phyloP scores from a whole-genome alignment of 192 early-diverging fungal genomes.

The Backusella australiensis region DNA sequence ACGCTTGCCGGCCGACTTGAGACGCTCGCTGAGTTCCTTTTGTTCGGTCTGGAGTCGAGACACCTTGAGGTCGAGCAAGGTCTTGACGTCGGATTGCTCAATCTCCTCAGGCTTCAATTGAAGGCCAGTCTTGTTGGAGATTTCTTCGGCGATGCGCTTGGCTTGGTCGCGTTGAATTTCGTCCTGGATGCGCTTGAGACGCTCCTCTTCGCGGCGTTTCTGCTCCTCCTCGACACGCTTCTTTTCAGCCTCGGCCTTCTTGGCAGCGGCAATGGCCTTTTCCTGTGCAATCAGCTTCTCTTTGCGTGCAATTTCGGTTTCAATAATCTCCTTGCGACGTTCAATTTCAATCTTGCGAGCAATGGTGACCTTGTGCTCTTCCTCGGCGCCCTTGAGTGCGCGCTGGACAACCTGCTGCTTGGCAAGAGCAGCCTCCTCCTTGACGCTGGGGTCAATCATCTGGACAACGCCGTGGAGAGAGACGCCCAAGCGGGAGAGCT shows the following conservation, averaged over 20 bases:
- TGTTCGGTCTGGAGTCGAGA: conserved; percentile 91
- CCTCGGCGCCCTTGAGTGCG: conserved; percentile 71
- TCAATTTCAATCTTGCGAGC: conserved; percentile 89
- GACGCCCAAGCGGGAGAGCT: conserved; percentile 84
- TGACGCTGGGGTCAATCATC: conserved; percentile 77
- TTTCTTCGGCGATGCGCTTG: conserved; percentile 74
- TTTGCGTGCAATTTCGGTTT: conserved; percentile 68
- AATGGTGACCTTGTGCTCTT: conserved; percentile 77
- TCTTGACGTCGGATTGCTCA: conserved; percentile 76
- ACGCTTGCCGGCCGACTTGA: conserved; percentile 72
- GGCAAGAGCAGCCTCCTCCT: conserved; percentile 61
- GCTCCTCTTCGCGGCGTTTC: conserved; percentile 79
- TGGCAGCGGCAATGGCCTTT: conserved; percentile 63
- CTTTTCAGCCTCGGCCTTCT: conserved; percentile 83
- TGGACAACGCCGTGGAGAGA: conserved; percentile 82
- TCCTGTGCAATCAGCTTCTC: conserved; percentile 87
- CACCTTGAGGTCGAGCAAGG: conserved; percentile 80
- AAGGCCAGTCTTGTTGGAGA: conserved; percentile 35
- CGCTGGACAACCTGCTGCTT: conserved; percentile 66
- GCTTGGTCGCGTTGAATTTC: conserved; percentile 84
- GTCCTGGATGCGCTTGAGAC: conserved; percentile 68
- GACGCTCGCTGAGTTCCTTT: conserved; percentile 73
- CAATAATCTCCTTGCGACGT: conserved; percentile 73
- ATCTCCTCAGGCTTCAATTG: conserved; percentile 62
- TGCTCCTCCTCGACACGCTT: conserved; percentile 82